Evolutionary conservation across 768 basidiomycete genomes (phyloP).

Genomic region (Floccularia luteovirens): DNA sequence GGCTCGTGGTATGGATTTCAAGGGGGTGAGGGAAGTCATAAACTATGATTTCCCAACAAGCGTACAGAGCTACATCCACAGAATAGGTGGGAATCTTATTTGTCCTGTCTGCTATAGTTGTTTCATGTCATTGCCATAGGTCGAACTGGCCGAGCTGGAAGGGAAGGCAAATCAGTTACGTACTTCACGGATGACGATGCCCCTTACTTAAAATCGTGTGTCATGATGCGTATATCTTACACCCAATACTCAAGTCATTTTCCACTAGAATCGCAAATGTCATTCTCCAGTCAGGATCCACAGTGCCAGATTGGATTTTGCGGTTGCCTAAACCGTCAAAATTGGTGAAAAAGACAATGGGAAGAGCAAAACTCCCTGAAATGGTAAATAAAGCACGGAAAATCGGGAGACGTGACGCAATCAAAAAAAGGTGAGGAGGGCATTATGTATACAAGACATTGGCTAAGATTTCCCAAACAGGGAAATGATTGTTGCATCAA

Average conservation of each 20-base stretch:
- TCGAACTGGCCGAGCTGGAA: constrained; percentile 91
- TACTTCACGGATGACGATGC: constrained; percentile 95
- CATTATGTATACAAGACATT: background rate
- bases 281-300: constrained; percentile 85
- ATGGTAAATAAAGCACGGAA: constrained; percentile 62
- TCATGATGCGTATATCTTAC: constrained; percentile 5
- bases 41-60: constrained; percentile 97
- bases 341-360: constrained; percentile 79
- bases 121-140: constrained; percentile 34
- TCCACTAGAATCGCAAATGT: constrained; percentile 82
- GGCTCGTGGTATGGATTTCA: constrained; percentile 98
- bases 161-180: constrained; percentile 88
- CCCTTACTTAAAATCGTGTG: constrained; percentile 84
- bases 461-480: constrained; percentile 27
- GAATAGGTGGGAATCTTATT: constrained; percentile 58
- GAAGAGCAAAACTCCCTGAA: constrained; percentile 75
- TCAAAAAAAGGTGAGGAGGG: constrained; percentile 56
- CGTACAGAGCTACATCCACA: constrained; percentile 92
- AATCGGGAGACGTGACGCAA: constrained; percentile 61
- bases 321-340: constrained; percentile 91
- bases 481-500: constrained; percentile 75
- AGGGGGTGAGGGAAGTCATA: constrained; percentile 87
- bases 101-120: background rate
- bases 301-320: constrained; percentile 92
- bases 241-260: constrained; percentile 1